Percentiles rank a stretch among this genome's conserved stretches.
Evolutionary conservation across 2,329 filamentous ascomycete genomes (phyloP).

Genomic region (Trichoderma asperellum): DNA sequence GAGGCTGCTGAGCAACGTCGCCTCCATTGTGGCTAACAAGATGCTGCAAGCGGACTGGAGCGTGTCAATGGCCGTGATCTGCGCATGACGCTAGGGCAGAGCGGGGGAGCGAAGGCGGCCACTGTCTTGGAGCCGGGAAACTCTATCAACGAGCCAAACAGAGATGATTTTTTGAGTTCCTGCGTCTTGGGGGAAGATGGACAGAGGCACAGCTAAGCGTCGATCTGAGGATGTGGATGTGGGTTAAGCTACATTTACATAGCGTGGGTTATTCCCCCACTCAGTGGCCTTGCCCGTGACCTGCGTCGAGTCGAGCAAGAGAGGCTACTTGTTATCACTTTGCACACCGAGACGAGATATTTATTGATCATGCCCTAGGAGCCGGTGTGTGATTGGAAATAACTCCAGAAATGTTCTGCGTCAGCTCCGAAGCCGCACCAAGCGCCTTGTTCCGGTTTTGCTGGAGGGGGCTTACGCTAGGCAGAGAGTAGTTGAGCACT

Average conservation of each 20-base stretch:
- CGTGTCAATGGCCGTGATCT: slow-evolving; percentile 40
- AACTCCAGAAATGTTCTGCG: background rate
- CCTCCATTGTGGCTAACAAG: slow-evolving; percentile 45
- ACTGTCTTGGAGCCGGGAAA: slow-evolving; percentile 25
- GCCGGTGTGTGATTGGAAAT: background rate
- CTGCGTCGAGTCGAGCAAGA: slow-evolving; percentile 14
- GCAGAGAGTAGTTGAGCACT: slow-evolving; percentile 16
- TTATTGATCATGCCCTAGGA: background rate
- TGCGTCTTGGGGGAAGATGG: slow-evolving; percentile 12
- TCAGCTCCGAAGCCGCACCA: slow-evolving; percentile 3
- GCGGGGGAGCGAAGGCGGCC: slow-evolving; percentile 28
- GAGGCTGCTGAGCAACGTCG: slow-evolving; percentile 56
- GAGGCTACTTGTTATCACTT: background rate
- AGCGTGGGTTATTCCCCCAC: slow-evolving; percentile 24
- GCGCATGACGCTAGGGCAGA: slow-evolving; percentile 41
- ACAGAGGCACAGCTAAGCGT: slow-evolving; percentile 6
- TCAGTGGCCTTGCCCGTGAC: slow-evolving; percentile 25
- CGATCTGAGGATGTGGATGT: slow-evolving; percentile 17
- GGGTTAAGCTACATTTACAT: slow-evolving; percentile 27
- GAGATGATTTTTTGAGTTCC: slow-evolving; percentile 9
- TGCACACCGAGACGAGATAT: background rate
- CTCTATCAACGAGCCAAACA: slow-evolving; percentile 24
- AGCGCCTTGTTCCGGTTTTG: slow-evolving; percentile 12
- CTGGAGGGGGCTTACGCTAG: slow-evolving; percentile 24
- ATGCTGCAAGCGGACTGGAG: slow-evolving; percentile 39